A percentile compares a stretch with the other conserved stretches of the same genome.
phyloP scores from a whole-genome alignment of 176 grass and related monocot genomes.

The Oryza australiensis region DNA sequence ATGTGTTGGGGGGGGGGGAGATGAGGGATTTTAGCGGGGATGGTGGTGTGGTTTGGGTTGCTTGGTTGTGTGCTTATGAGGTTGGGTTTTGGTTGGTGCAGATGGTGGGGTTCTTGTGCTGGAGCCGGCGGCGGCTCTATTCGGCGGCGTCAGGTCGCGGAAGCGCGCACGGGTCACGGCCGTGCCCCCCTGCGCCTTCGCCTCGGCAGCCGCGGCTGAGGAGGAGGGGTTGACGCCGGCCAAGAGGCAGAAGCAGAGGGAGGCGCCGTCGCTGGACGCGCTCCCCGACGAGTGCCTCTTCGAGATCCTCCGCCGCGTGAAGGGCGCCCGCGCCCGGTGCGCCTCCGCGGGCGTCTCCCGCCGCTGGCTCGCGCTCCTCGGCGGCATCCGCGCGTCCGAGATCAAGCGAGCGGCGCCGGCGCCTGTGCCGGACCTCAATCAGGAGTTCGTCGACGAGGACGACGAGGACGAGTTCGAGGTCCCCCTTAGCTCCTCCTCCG shows the following conservation, averaged over 20 bases:
- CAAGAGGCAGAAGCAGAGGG: slow-evolving; percentile 52
- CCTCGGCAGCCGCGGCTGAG: slow-evolving; percentile 11
- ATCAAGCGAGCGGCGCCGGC: slow-evolving; percentile 27
- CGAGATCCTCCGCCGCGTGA: slow-evolving; percentile 82
- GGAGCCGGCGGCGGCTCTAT: neutral
- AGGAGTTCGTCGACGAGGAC: slow-evolving; percentile 35
- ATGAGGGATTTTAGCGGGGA: neutral
- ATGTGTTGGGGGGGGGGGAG: no score
- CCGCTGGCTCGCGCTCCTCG: slow-evolving; percentile 74
- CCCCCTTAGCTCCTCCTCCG: slow-evolving; percentile 27
- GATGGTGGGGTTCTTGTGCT: slow-evolving; percentile 36
- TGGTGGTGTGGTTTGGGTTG: neutral
- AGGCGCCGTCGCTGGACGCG: slow-evolving; percentile 55
- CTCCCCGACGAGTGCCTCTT: slow-evolving; percentile 92
- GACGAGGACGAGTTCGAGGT: slow-evolving; percentile 31
- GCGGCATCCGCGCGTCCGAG: slow-evolving; percentile 75
- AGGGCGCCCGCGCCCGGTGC: slow-evolving; percentile 57
- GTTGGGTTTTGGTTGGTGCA: neutral
- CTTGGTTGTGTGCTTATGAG: neutral
- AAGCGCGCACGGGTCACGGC: slow-evolving; percentile 73
- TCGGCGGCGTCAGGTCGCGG: slow-evolving; percentile 41
- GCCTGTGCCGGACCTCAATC: slow-evolving; percentile 71
- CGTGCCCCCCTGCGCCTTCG: slow-evolving; percentile 34
- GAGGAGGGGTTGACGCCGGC: neutral
- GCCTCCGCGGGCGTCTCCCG: slow-evolving; percentile 75